Percentiles rank a stretch among this genome's conserved stretches.
phyloP scores from a whole-genome alignment of 2,329 filamentous ascomycete species.

The Penicillium glabrum region DNA sequence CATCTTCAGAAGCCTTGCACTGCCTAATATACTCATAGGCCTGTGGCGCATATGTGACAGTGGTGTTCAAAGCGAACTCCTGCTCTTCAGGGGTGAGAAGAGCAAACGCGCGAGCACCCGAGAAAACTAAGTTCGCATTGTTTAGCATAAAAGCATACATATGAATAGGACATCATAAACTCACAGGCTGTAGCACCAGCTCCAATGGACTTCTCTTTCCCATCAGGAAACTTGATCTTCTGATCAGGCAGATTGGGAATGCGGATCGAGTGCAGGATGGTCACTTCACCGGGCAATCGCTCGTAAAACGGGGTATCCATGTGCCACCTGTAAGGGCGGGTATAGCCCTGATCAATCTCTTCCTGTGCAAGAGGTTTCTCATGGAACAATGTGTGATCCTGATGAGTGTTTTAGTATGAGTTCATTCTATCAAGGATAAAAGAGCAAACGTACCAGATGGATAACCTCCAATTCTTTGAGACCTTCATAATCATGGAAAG shows the following conservation, averaged over 20 bases:
- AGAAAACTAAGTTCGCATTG: slow-evolving; percentile 1
- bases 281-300: slow-evolving; percentile 8
- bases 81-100: slow-evolving; percentile 7
- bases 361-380: slow-evolving; percentile 2
- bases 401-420: background rate
- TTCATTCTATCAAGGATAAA: background rate
- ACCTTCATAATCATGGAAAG: slow-evolving; percentile 8
- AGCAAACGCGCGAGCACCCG: slow-evolving; percentile 7
- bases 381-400: slow-evolving; percentile 11
- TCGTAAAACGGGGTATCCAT: slow-evolving; percentile 13
- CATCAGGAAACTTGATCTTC: slow-evolving; percentile 10
- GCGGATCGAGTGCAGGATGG: slow-evolving; percentile 9
- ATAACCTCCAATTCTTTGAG: slow-evolving; percentile 3
- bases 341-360: slow-evolving; percentile 5
- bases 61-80: slow-evolving; percentile 11
- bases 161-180: background rate
- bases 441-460: slow-evolving; percentile 1
- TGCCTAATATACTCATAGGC: slow-evolving; percentile 10
- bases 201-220: slow-evolving; percentile 4
- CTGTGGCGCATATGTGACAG: slow-evolving; percentile 8
- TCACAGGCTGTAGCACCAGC: slow-evolving; percentile 10
- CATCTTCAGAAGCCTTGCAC: slow-evolving; percentile 8
- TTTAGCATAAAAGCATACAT: background rate
- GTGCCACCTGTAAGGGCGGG: slow-evolving; percentile 10
- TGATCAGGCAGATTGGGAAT: slow-evolving; percentile 8